Percentiles rank a stretch among this genome's conserved stretches.
Evolutionary conservation across 2,329 filamentous ascomycete species (phyloP).

Genomic region (Claviceps pazoutovae): DNA sequence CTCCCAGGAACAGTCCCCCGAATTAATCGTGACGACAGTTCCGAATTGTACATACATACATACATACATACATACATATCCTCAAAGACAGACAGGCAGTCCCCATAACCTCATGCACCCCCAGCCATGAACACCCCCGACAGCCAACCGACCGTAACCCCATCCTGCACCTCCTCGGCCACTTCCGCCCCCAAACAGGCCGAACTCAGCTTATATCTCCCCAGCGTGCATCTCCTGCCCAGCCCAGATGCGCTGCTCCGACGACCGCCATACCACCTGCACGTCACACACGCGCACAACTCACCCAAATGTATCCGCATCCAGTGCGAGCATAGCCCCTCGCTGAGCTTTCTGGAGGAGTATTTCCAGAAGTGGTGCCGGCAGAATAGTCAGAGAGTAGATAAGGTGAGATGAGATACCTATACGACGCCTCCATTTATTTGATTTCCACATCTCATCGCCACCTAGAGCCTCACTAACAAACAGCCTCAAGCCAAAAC

Average conservation of each 20-base stretch:
- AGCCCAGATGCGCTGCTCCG: slow-evolving; percentile 35
- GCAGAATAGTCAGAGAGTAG: slow-evolving; percentile 24
- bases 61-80: no score
- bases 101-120: no score
- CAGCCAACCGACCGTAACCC: no score
- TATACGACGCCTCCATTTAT: no score
- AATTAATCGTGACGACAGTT: no score
- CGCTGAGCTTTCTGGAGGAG: slow-evolving; percentile 28
- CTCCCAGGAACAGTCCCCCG: no score
- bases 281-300: slow-evolving; percentile 19
- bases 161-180: background rate
- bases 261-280: slow-evolving; percentile 33
- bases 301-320: slow-evolving; percentile 21
- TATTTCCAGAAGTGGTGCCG: slow-evolving; percentile 35
- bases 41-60: no score
- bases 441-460: no score
- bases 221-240: slow-evolving; percentile 25
- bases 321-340: slow-evolving; percentile 33
- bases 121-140: no score
- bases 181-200: background rate
- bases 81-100: no score
- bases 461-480: no score
- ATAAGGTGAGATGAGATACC: slow-evolving; percentile 14
- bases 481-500: slow-evolving; percentile 22
- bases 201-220: slow-evolving; percentile 14